These are phyloP conservation scores for Debaryomyces nepalensis DNA, from an alignment of 1,139 yeast species.

Conservation along the genomic window DNA sequence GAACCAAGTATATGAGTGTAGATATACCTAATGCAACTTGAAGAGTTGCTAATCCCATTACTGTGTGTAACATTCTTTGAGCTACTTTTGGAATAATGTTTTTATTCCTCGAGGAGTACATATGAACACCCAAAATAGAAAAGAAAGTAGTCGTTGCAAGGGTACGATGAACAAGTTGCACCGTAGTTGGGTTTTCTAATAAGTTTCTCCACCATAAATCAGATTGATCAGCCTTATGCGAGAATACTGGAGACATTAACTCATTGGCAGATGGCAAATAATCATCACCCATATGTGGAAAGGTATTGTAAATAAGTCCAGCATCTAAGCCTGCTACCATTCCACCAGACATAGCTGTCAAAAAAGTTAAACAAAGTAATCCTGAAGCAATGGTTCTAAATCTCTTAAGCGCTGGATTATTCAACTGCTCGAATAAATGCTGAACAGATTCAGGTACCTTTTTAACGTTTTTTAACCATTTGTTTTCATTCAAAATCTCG, in stretches of 20 bases:
- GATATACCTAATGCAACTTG: conserved; percentile 88
- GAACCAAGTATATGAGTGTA: conserved; percentile 87
- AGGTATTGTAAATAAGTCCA: conserved; percentile 92
- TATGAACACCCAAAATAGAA: conserved; percentile 66
- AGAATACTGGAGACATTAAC: conserved; percentile 73
- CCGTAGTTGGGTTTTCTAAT: conserved; percentile 95
- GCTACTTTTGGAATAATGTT: conserved; percentile 61
- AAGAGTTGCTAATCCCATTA: conserved; percentile 79
- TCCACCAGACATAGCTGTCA: conserved; percentile 96
- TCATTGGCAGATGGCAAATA: conserved; percentile 74
- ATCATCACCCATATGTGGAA: conserved; percentile 94
- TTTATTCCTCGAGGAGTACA: conserved; percentile 62
- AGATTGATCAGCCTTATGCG: conserved; percentile 67
- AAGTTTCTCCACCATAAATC: conserved; percentile 91
- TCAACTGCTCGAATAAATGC: conserved; percentile 54
- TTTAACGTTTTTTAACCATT: conserved; percentile 49
- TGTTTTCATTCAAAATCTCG: conserved; percentile 77
- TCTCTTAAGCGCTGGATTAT: conserved; percentile 56
- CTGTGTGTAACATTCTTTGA: conserved; percentile 59
- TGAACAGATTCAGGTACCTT: conserved; percentile 61
- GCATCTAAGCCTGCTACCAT: conserved; percentile 99
- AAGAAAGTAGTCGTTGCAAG: conserved; percentile 83
- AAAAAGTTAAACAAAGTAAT: conserved; percentile 69
- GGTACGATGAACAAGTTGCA: conserved; percentile 87
- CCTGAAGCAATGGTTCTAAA: conserved; percentile 60